Evolutionary conservation across 1,284 basidiomycete species (phyloP), one percentile per base, ranked within the genome.

Genomic region (Tylopilus sp.): DNA sequence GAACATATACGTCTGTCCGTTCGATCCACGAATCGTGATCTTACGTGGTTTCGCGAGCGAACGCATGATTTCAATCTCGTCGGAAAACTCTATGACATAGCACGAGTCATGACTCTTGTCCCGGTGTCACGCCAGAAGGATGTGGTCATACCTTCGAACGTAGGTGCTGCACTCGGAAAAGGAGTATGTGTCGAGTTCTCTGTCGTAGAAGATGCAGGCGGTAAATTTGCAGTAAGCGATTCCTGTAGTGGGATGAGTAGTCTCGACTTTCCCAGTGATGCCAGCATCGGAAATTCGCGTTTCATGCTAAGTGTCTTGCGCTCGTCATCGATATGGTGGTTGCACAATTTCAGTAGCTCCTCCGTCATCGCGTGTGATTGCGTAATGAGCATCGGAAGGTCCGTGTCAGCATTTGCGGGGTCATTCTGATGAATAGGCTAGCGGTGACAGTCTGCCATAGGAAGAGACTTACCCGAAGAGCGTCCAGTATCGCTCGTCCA

Each of bases 21-120:
- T 85, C 53, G 85, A 88, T 0, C 92, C 95, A 25, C 76, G 74
- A 50, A 99, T 89, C 1, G 88, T 88, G 54, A 99, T 84, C 72
- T 98, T 98, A 61, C 94, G 87, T 3, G 97, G 97, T 64, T 86
- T 91, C 43, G 94, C 93, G 20, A 99, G 74, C 11, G 97, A 98
- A 26, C 79, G 82, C 96, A 99, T 99, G 62, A 99, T 76, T 31
- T 93, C 90, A 55, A 99, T 84, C 28, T 87, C 84, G 57, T 98
- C 93, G 36, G 73, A 68, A 64, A 96, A 91, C 20, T 76, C 93
- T 92, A 66, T 10, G 19, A 14, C 8, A 5, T 7, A 7, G 2
- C 35, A 20, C 31, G 17, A 5, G 36, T 56, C 29, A 57, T n/a
- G n/a, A n/a, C n/a, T n/a, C n/a, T n/a, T n/a, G n/a, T n/a, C n/a